phyloP scores from a whole-genome alignment of 768 basidiomycete species.

The Auriscalpium orientale region DNA sequence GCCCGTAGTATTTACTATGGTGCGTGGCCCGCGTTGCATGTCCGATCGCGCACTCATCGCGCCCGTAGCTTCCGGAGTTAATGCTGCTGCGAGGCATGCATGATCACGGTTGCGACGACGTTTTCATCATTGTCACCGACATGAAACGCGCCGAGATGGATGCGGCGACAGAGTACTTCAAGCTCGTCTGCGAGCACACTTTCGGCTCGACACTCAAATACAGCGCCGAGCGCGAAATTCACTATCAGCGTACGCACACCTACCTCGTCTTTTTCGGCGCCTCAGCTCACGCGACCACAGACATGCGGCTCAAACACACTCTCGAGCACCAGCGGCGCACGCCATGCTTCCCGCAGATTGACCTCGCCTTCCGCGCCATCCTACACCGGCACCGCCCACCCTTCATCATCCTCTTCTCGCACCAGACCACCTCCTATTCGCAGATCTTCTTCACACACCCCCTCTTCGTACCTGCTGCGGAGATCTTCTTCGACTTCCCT shows the following conservation, averaged over 20 bases:
- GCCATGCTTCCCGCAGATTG: constrained; percentile 78
- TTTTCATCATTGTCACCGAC: constrained; percentile 73
- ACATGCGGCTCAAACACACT: constrained; percentile 64
- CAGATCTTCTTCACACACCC: constrained; percentile 75
- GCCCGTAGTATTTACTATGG: constrained; percentile 78
- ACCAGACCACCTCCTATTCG: constrained; percentile 74
- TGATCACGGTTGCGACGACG: constrained; percentile 70
- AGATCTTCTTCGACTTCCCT: constrained; percentile 71
- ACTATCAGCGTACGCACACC: constrained; percentile 52
- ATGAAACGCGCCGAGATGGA: constrained; percentile 77
- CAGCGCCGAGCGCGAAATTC: constrained; percentile 59
- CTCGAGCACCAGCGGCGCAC: constrained; percentile 63
- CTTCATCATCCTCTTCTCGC: constrained; percentile 72
- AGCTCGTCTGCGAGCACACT: constrained; percentile 59
- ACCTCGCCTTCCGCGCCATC: constrained; percentile 68
- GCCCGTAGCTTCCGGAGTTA: constrained; percentile 58
- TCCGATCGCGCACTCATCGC: background rate
- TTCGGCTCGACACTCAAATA: constrained; percentile 59
- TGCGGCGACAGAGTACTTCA: constrained; percentile 71
- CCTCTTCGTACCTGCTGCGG: constrained; percentile 61
- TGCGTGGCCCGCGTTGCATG: constrained; percentile 23
- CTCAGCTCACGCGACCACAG: constrained; percentile 16
- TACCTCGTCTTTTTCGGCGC: too few species aligned
- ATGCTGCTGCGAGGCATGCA: constrained; percentile 80
- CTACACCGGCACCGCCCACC: constrained; percentile 70